Evolutionary conservation across 306 rosid species (phyloP).

Genomic region (Sophora flavescens): DNA sequence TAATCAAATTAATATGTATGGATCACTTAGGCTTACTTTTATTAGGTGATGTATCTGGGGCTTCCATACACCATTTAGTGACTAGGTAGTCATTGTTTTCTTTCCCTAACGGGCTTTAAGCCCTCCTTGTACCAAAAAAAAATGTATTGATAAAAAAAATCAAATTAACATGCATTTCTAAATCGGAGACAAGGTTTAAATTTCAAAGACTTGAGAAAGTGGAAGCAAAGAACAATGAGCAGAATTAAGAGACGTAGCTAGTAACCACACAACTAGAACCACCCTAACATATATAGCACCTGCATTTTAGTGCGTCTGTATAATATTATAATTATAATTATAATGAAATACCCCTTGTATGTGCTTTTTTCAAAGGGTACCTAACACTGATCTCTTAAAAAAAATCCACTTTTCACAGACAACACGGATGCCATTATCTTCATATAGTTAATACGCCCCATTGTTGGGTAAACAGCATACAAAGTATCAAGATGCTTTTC

Average conservation of each 20-base stretch:
- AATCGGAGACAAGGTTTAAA: neutral
- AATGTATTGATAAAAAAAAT: no score
- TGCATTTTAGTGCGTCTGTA: neutral
- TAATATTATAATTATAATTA: neutral
- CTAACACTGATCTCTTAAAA: constrained; percentile 28
- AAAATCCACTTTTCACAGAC: constrained; percentile 44
- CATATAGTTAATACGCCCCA: constrained; percentile 45
- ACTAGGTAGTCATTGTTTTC: no score
- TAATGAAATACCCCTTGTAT: no score
- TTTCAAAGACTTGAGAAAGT: neutral
- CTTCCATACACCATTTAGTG: no score
- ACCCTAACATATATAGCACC: neutral
- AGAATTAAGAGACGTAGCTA: neutral
- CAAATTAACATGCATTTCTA: neutral
- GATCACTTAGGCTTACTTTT: no score
- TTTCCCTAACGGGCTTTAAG: no score
- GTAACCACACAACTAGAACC: constrained; percentile 2
- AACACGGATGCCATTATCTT: constrained; percentile 43
- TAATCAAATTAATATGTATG: no score
- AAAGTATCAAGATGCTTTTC: constrained; percentile 56
- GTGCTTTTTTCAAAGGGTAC: neutral
- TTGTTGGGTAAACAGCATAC: constrained; percentile 66
- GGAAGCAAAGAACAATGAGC: neutral
- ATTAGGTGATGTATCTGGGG: no score
- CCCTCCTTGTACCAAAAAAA: no score